These are phyloP conservation scores for Margaritispora aquatica DNA, from an alignment of 495 filamentous ascomycete species.

Conservation along the genomic window DNA sequence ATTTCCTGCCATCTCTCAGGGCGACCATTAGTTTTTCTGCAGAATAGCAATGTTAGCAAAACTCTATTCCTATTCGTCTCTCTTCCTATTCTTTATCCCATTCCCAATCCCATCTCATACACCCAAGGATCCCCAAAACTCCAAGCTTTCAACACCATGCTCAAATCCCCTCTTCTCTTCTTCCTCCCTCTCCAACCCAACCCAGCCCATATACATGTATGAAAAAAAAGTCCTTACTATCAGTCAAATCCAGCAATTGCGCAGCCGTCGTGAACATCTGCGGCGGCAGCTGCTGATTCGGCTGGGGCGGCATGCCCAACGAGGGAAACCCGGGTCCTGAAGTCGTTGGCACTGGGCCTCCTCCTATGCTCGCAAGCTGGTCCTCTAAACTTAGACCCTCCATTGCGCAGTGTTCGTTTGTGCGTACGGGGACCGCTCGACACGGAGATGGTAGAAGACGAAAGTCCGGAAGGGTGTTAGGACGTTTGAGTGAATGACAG, in stretches of 20 bases:
- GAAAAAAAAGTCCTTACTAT: conserved; percentile 59
- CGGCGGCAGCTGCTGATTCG: conserved; percentile 52
- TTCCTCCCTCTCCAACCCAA: background rate
- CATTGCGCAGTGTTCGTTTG: conserved; percentile 27
- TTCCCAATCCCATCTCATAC: no score
- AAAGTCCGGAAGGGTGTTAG: no score
- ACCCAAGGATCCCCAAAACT: no score
- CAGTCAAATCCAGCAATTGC: conserved; percentile 88
- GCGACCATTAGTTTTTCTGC: conserved; percentile 91
- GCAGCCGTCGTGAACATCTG: conserved; percentile 99
- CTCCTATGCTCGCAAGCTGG: conserved; percentile 24
- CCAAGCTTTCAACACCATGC: background rate
- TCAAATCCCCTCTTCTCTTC: background rate
- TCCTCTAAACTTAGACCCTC: conserved; percentile 42
- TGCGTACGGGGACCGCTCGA: background rate
- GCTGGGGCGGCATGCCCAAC: conserved; percentile 22
- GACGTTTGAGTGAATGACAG: background rate
- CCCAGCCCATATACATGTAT: background rate
- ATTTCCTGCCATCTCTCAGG: conserved; percentile 85
- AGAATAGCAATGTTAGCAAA: conserved; percentile 6
- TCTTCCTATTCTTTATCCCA: no score
- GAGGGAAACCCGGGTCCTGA: no score
- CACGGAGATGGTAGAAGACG: background rate
- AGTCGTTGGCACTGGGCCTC: no score
- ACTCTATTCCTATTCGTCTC: no score